phyloP scores from a whole-genome alignment of 148 eudicot genomes.

The Vaccinium myrtillus region DNA sequence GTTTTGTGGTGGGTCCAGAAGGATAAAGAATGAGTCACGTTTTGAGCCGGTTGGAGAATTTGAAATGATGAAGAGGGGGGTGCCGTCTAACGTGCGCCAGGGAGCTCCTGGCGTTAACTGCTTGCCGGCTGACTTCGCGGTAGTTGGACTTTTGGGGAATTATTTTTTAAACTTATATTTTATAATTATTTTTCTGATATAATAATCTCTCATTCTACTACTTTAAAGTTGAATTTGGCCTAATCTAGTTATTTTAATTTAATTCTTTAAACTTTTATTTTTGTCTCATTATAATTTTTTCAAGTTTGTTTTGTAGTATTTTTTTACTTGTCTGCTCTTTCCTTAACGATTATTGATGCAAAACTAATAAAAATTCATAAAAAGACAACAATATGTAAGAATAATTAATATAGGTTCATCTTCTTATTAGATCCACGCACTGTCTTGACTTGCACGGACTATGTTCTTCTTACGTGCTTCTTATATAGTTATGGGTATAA shows the following conservation, averaged over 20 bases:
- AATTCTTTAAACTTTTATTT: background rate
- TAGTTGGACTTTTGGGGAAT: background rate
- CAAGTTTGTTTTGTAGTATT: too few species aligned
- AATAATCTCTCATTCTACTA: background rate
- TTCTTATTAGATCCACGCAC: too few species aligned
- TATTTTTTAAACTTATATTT: background rate
- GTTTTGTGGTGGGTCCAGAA: too few species aligned
- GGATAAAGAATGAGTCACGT: background rate
- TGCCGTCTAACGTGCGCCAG: slow-evolving; percentile 28
- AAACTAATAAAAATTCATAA: too few species aligned
- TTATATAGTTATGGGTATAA: background rate
- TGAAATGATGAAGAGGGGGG: slow-evolving; percentile 21
- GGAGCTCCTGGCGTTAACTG: background rate
- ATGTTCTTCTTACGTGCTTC: too few species aligned
- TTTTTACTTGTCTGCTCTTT: too few species aligned
- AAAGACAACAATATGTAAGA: too few species aligned
- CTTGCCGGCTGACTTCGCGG: slow-evolving; percentile 22
- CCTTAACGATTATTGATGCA: too few species aligned
- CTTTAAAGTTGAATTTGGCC: background rate
- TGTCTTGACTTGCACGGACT: too few species aligned
- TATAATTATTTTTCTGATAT: background rate
- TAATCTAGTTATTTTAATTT: background rate
- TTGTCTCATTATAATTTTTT: too few species aligned
- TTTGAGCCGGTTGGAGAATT: slow-evolving; percentile 8
- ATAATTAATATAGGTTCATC: too few species aligned